Conservation (phyloP, 179 eudicot genomes). For the Spinacia oleracea region DNA sequence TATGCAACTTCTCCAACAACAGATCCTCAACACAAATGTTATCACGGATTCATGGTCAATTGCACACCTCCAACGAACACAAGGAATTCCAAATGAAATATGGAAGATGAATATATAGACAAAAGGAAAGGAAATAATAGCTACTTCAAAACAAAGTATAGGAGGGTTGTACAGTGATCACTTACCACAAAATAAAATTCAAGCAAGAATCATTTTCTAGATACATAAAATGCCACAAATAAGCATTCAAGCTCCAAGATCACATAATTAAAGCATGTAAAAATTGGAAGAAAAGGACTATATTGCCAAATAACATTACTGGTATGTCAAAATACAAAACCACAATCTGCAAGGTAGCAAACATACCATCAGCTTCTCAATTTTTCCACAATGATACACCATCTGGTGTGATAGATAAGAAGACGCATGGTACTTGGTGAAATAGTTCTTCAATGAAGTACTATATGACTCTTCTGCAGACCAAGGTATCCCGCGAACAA, state of each 20-base stretch:
- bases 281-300: neutral
- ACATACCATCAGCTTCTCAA: constrained; percentile 81
- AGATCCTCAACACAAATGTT: neutral
- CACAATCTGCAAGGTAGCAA: constrained; percentile 18
- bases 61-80: constrained; percentile 5
- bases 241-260: neutral
- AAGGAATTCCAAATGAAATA: neutral
- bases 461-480: constrained; percentile 64
- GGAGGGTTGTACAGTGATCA: neutral
- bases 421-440: constrained; percentile 57
- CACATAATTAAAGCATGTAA: neutral
- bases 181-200: neutral
- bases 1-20: neutral
- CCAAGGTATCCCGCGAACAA: constrained; percentile 90
- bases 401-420: constrained; percentile 83
- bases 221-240: neutral
- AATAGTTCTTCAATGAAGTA: constrained; percentile 53
- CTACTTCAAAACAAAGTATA: neutral
- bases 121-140: neutral
- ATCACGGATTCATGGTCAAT: neutral
- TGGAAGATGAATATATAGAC: neutral
- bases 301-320: neutral
- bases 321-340: neutral
- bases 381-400: constrained; percentile 65
- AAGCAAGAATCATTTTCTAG: neutral